Base-by-base conservation (phyloP, 78 protist species). In the Goniomonas avonlea region DNA sequence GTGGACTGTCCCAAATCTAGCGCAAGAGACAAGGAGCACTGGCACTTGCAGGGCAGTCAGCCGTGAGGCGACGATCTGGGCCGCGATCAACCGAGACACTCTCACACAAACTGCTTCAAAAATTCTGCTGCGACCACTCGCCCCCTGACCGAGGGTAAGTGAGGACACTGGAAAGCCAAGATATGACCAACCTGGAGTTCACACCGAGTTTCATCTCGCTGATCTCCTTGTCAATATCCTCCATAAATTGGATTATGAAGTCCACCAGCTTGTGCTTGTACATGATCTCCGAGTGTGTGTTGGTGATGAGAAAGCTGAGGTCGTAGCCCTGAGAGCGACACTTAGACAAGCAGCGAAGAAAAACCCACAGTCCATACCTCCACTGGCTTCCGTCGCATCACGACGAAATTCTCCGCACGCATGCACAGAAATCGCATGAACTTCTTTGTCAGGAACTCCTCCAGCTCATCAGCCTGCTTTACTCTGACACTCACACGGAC, bases 201-300 rank as follows among this genome's bases (percentile, higher is more conserved):
- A 93, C 94, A 13, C 56, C 48, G 3, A 96, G 65, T 82, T 94
- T 92, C 85, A 97, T 86, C 31, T 84, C 91, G 48, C 83, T 71
- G 80, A 97, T 79, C 79, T 95, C 98, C 48, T 79, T 86, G 88
- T 94, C 96, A 77, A 98, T 89, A 32, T 95, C 98, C 81, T 95
- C 91, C 91, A 98, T 81, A 68, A 98, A 95, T 66, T 92, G 91
- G 34, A 96, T 84, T 50, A 98, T 71, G 55, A 96, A 98, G 81
- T 98, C 98, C 41, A 96, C 87, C 31, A 96, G 84, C 77, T 95
- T 95, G 85, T 91, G 92, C 87, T 90, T 90, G 83, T 79, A 82
- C 96, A 95, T 92, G 34, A 15, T 20, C 79, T 98, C 99, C 23
- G 89, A 60, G 82, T 98, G 94, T 84, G 82, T 83, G 85, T 96